Percentiles rank a stretch among this genome's conserved stretches.
Evolutionary conservation across 2,329 filamentous ascomycete species (phyloP).

Genomic region (Colletotrichum sublineola): DNA sequence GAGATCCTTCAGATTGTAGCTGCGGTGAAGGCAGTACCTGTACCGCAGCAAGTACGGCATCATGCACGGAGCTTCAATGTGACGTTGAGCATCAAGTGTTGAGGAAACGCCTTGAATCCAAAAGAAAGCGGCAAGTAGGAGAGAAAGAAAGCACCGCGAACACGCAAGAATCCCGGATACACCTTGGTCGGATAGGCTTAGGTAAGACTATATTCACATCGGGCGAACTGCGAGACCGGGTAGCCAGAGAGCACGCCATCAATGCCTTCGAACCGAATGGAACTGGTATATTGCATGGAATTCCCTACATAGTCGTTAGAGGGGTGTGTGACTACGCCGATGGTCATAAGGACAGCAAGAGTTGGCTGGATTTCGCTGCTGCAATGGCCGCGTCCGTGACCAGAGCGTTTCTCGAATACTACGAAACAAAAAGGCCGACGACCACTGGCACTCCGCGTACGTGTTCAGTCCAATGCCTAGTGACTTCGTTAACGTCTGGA

Average conservation of each 20-base stretch:
- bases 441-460: background rate
- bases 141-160: background rate
- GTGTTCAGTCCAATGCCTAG: background rate
- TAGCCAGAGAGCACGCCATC: constrained; percentile 43
- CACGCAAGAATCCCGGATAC: constrained; percentile 47
- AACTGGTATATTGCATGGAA: constrained; percentile 49
- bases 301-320: constrained; percentile 49
- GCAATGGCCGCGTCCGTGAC: constrained; percentile 51
- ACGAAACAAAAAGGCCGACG: background rate
- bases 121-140: too few species aligned
- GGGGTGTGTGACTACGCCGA: constrained; percentile 56
- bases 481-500: background rate
- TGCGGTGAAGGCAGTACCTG: constrained; percentile 43
- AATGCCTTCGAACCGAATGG: constrained; percentile 54
- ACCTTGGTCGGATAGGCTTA: constrained; percentile 21
- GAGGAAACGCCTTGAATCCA: constrained; percentile 21
- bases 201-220: too few species aligned
- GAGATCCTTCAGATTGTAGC: constrained; percentile 30
- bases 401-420: constrained; percentile 45
- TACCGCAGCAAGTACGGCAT: constrained; percentile 38
- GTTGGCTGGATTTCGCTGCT: constrained; percentile 54
- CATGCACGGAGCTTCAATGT: constrained; percentile 49
- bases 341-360: constrained; percentile 53
- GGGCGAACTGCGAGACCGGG: background rate
- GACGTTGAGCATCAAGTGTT: constrained; percentile 40